Percentiles rank a stretch among this genome's conserved stretches.
Conservation (phyloP, 2,329 filamentous ascomycete species). For the Scedosporium apiospermum region DNA sequence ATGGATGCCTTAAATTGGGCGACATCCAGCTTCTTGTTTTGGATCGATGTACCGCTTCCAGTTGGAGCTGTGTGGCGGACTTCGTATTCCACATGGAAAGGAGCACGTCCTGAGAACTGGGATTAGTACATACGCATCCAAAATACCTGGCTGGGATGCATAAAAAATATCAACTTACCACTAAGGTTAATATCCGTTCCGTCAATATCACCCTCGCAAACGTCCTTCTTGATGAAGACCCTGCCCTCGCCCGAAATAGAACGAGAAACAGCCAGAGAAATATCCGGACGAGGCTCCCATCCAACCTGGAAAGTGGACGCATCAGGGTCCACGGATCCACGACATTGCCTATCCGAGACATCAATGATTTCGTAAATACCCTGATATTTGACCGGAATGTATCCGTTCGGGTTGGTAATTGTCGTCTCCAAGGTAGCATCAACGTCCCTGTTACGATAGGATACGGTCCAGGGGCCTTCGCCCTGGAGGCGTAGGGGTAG, state of each 20-base stretch:
- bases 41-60: constrained; percentile 57
- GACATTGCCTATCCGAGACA: constrained; percentile 71
- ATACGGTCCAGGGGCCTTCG: constrained; percentile 72
- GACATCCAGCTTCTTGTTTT: constrained; percentile 64
- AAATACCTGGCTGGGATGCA: neutral
- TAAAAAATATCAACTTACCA: constrained; percentile 39
- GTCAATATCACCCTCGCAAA: constrained; percentile 93
- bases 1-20: constrained; percentile 68
- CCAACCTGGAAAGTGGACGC: constrained; percentile 69
- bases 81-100: constrained; percentile 76
- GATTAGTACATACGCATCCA: constrained; percentile 14
- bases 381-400: constrained; percentile 52
- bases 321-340: constrained; percentile 65
- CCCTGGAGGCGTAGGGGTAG: constrained; percentile 81
- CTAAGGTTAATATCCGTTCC: constrained; percentile 71
- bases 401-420: constrained; percentile 55
- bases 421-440: constrained; percentile 16
- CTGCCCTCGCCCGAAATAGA: constrained; percentile 43
- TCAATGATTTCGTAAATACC: constrained; percentile 75
- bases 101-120: constrained; percentile 53
- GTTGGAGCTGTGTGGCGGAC: constrained; percentile 61
- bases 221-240: constrained; percentile 63
- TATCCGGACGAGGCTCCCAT: constrained; percentile 74
- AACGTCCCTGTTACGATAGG: constrained; percentile 56
- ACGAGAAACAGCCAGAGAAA: constrained; percentile 57